Conservation (phyloP, 495 filamentous ascomycete genomes). For the Delitschia confertaspora region DNA sequence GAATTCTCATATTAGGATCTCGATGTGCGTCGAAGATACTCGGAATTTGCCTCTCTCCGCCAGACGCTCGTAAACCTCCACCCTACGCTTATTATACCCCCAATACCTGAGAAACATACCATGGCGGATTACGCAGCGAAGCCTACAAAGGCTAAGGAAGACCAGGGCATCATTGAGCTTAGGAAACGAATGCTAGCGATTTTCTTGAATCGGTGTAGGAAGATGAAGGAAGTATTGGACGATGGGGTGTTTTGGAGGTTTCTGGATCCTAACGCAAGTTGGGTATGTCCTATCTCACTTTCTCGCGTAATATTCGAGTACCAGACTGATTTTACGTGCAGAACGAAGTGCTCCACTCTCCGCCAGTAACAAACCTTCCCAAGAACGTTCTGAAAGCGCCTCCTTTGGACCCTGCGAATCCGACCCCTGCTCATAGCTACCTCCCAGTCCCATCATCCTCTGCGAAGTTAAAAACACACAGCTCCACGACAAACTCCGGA, state of each 20-base stretch:
- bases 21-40: constrained; percentile 89
- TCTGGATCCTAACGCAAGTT: constrained; percentile 94
- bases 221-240: constrained; percentile 86
- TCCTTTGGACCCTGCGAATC: constrained; percentile 84
- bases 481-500: constrained; percentile 40
- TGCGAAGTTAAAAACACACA: constrained; percentile 65
- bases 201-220: constrained; percentile 84
- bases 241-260: constrained; percentile 98
- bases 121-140: constrained; percentile 98
- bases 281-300: constrained; percentile 52
- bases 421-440: constrained; percentile 77
- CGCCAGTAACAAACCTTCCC: constrained; percentile 81
- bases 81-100: constrained; percentile 87
- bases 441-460: constrained; percentile 77
- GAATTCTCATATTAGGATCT: constrained; percentile 55
- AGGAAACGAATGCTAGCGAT: constrained; percentile 93
- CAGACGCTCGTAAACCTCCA: constrained; percentile 83
- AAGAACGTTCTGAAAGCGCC: constrained; percentile 91
- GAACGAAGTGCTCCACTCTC: constrained; percentile 85
- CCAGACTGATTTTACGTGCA: constrained; percentile 32
- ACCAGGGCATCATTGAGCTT: constrained; percentile 88
- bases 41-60: constrained; percentile 89
- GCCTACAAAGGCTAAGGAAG: constrained; percentile 94
- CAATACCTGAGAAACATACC: constrained; percentile 96
- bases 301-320: not conserved